Evolutionary conservation across 1,284 basidiomycete genomes (phyloP), one percentile per base, ranked within the genome.

Genomic region (Takashimella tepidaria): DNA sequence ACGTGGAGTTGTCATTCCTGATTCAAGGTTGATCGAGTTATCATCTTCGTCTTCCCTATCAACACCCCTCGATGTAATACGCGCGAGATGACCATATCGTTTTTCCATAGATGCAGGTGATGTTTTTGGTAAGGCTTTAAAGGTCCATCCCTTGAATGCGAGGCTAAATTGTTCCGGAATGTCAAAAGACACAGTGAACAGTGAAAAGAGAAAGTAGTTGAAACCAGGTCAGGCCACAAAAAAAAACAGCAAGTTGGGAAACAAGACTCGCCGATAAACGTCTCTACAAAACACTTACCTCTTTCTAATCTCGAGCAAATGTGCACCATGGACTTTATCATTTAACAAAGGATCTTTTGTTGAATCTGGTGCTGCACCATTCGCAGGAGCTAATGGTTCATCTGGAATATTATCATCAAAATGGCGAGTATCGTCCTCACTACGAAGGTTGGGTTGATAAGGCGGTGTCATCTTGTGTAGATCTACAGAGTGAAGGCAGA

Each of bases 341-440:
- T 85, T 81, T 51, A 97, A 81, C 67, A 98, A 78, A 10, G 89
- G 91, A 75, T 97, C 93, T 59, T 87, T 83, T 22, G 91, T 92
- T 49, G 85, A 84, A 66, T 92, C 87, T 51, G 84, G 81, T 49
- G 87, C 83, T 12, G 85, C 86, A 55, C 88, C 88, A 67, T 92
- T 92, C 19, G 89, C 89, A 57, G 91, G 88, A 45, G 89, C 86
- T 31, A 96, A 83, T 52, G 90, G 89, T 85, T 92, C 89, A 46
- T 87, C 78, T 26, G 90, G 89, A 60, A 97, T 97, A 72, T 93
- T 91, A 55, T 89, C 84, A 75, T 93, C 90, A 63, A 95, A 93
- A 73, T 95, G 90, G 60, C 83, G 80, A 23, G 91, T 95, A 74
- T 96, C 90, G 66, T 87, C 88, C 24, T 87, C 86, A 56, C 82